Evolutionary conservation across 2,329 filamentous ascomycete genomes (phyloP), one percentile per base, ranked within the genome.

Genomic region (Sarocladiaceae sp.): DNA sequence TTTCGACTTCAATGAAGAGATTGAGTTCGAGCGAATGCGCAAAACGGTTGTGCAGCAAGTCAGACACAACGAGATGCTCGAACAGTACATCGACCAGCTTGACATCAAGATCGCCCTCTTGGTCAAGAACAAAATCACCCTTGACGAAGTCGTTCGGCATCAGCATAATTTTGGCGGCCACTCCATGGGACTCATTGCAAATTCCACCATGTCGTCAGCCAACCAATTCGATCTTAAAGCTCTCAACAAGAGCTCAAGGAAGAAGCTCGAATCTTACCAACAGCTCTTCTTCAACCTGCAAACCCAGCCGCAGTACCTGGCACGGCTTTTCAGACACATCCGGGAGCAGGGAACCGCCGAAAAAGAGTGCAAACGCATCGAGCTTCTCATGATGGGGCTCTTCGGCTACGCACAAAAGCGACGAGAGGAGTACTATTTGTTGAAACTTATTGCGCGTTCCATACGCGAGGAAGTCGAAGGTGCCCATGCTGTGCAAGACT

Each of bases 101-200:
- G 94, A 98, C 59, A 95, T 98, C 72, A 98, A 98, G 69, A 98
- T 98, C 61, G 93, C 93, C 1, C 77, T 98, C 3, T 75, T 98
- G 15, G 93, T 98, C 56, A 97, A 97, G 75, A 98, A 98, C 77
- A 98, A 98, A 66, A 98, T 98, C 58, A 97, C 93, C 0, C 75
- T 98, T 3, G 93, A 98, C 58, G 94, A 98, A 66, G 93, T 98
- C 21, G 87, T 98, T 45, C 88, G 89, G 56, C 93, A 97, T 60
- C 93, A 98, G 59, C 91, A 85, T 69, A 94, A 95, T 62, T 96
- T 93, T 56, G 93, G 93, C 45, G 90, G 91, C 2, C 85, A 93
- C 57, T 83, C 90, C 18, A 85, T 89, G 50, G 86, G 80, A 48
- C 76, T 97, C 23, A 73, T 98, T 40, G 86, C 87, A 47, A 96